Percentiles rank a stretch among this genome's conserved stretches.
These are phyloP conservation scores for Tubosaeta brunneosetosa DNA, from an alignment of 768 basidiomycete genomes.

Conservation along the genomic window DNA sequence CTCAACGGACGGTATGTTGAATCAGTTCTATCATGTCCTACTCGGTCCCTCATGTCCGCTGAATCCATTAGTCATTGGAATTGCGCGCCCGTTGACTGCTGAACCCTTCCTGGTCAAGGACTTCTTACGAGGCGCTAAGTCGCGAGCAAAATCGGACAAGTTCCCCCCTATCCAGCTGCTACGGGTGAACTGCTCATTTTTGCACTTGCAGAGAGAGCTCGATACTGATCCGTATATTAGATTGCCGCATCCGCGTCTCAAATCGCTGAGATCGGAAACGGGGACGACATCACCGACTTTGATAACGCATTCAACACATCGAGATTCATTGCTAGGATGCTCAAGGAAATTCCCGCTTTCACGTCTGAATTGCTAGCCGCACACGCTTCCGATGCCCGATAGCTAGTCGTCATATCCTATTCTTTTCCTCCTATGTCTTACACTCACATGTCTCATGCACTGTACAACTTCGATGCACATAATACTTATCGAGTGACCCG, in stretches of 20 bases:
- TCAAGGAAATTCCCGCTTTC: constrained; percentile 28
- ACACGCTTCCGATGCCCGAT: constrained; percentile 1
- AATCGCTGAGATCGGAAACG: constrained; percentile 33
- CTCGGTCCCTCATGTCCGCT: not conserved
- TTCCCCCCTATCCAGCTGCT: constrained; percentile 37
- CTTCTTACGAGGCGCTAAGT: constrained; percentile 23
- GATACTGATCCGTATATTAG: constrained; percentile 6
- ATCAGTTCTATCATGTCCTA: not conserved
- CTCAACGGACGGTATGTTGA: constrained; percentile 25
- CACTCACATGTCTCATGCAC: not conserved
- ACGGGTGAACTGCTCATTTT: constrained; percentile 16
- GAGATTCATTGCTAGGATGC: constrained; percentile 28
- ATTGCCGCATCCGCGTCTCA: constrained; percentile 29
- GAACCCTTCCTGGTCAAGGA: constrained; percentile 29
- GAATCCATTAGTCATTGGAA: constrained; percentile 23
- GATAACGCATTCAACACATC: constrained; percentile 29
- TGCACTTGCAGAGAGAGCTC: not conserved
- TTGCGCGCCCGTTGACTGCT: constrained; percentile 28
- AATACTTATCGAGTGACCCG: not conserved
- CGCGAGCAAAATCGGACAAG: constrained; percentile 21
- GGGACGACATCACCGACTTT: constrained; percentile 31
- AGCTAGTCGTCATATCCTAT: not conserved
- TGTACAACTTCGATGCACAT: constrained; percentile 2
- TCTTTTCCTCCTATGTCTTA: not conserved
- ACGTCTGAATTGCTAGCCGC: constrained; percentile 28